Base-by-base conservation (phyloP, 1,284 basidiomycete genomes). In the Peniophora sp. region DNA sequence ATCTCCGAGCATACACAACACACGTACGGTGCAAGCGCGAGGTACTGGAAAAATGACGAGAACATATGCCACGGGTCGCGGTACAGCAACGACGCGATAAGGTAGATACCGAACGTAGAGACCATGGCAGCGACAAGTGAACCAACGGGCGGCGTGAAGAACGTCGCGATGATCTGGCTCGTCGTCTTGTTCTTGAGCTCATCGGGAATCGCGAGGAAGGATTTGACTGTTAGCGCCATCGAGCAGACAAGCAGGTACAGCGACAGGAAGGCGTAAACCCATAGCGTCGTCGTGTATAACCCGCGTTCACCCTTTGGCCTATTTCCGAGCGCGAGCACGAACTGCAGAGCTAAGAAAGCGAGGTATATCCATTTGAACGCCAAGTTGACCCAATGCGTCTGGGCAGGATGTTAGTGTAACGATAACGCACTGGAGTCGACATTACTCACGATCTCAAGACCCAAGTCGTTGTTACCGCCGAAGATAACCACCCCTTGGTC, bases 21-120 rank as follows among this genome's bases (percentile, higher is more conserved):
- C n/a, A 32, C 27, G 27, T 12, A 32, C 27, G 27, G 27, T 16
- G 93, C 94, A 50, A 97, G 68, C 56, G 85, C 82, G 59, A 97
- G 72, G 66, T 97, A 98, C 67, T 97, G 95, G 58, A 88, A 75
- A 77, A 97, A 95, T 61, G 91, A 94, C n/a, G 91, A 92, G 67
- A 96, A 82, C 86, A 99, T 91, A 66, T 98, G 95, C 95, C 95
- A 97, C 5, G 95, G 95, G 69, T 98, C 95, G 53, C 89, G 81
- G 88, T 93, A 98, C 60, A 97, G 80, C 68, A 95, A 80, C 1
- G 92, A 97, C 1, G 91, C 79, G 24, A 89, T 65, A 54, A 94
- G 74, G 69, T 92, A 93, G 58, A 92, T 86, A 55, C 89, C 92
- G 60, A 90, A 91, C 0, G 93, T 96, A 6, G 93, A 92, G 47